Base-by-base conservation (phyloP, 169 alveolate genomes). In the Babesia divergens region DNA sequence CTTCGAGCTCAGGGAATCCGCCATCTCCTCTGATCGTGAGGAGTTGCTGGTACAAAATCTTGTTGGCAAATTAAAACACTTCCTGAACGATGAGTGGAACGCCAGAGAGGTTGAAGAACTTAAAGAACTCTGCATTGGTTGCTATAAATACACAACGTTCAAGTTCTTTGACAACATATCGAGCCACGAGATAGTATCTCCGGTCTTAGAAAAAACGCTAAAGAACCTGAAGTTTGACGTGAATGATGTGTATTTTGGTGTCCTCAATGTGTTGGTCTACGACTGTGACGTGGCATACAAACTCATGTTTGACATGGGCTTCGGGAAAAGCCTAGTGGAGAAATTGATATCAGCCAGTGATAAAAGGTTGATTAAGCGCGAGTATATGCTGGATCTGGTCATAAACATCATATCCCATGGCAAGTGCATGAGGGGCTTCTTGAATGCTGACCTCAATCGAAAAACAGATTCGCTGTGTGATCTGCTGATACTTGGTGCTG, bases 221-320 rank as follows among this genome's bases (percentile, higher is more conserved):
- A 13, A 28, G 26, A 28, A 43, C n/a, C 32, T 62, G 42, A 0
- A 6, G 16, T 62, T 62, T 22, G 62, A 62, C 26, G 4, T 5
- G 0, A 47, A 62, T 14, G 22, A 62, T 13, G 29, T 31, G 22
- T 62, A 62, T 32, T 62, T 20, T n/a, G 49, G 42, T 11, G 1
- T 62, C 6, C 24, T 62, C 16, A 24, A 40, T 7, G 34, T 34
- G 2, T 46, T 62, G 26, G 46, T 62, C 2, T 46, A 59, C 26
- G 72, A 62, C 35, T 46, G 72, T 24, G 60, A 62, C 37, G 62
- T 62, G 32, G 72, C 72, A 0, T 29, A 62, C 59, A n/a, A 35
- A 20, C 59, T 62, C 4, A 62, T 62, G 72, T 62, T 62, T 32
- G 72, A 62, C 18, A 62, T 43, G 72, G 60, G 32, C n/a, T 62